Evolutionary conservation across 2,329 filamentous ascomycete genomes (phyloP), one percentile per base, ranked within the genome.

Genomic region (Coleophoma eucalyptorum): DNA sequence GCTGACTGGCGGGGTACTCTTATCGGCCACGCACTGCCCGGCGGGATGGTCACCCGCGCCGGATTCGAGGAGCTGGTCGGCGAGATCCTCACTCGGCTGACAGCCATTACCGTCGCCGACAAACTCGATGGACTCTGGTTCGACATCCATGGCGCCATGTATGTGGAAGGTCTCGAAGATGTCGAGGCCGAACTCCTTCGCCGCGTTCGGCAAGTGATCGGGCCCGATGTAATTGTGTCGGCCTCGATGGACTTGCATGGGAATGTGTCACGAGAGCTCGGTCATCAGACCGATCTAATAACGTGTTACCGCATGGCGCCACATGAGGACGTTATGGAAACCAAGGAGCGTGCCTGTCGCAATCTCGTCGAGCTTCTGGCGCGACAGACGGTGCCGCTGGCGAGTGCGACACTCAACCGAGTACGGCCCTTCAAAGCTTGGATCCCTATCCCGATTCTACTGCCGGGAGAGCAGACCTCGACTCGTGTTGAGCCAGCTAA

Each of bases 71-170:
- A 65, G 12, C 67, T 80, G 5, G 66, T 70, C 0, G 56, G 19
- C 0, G 74, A 76, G 50, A 72, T 77, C 2, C 42, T 73, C 1
- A 43, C 56, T 2, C 69, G 73, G 0, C 66, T 80, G 1, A 72
- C 78, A n/a, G 62, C 65, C 0, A 56, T 60, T 0, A 59, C 60
- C 18, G 53, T 57, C 8, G 55, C 56, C 11, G n/a, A 26, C 7
- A 38, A 11, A 0, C 50, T 79, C 2, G 71, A 79, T 47, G 77
- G 77, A 2, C 58, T 80, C 7, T 80, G 76, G 76, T 76, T 77
- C 50, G 77, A 80, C 53, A 80, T 80, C 31, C 77, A 80, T 55
- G 77, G 77, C 13, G 77, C 77, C 4, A 80, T 80, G 76, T 75
- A 72, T 42, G 77, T 80, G 1, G 72, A 78, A 34, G 74, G 65